Base-by-base conservation (phyloP, 768 basidiomycete species). In the Pulveroboletus sp. region DNA sequence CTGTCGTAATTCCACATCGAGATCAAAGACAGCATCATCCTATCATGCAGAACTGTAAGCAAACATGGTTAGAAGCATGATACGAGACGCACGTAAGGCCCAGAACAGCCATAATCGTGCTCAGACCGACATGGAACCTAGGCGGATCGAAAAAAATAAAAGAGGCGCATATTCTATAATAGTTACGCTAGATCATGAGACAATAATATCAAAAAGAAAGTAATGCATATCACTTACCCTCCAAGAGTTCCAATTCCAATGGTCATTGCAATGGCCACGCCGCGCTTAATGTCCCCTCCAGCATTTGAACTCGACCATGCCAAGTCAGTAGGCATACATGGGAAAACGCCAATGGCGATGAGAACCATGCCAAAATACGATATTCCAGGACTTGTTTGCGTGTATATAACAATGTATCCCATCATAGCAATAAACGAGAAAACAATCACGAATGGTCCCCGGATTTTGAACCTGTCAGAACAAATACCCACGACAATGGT, bases 221-320 rank as follows among this genome's bases (percentile, higher is more conserved):
- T 34, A 67, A 69, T 12, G 64, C n/a, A n/a, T 3, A n/a, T n/a
- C 11, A 51, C 66, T 40, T 40, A 75, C 57, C 79, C 80, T 51
- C 80, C 80, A 14, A 82, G 58, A 53, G 80, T 84, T 17, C 76
- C 80, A 37, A 79, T 46, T 12, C 76, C 77, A 32, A 75, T 74
- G 12, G 81, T 69, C 68, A 79, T 70, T 4, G 76, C 82, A 24
- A 82, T 58, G 1, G 72, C 70, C 8, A 77, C 70, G 38, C 71
- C 77, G 40, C 73, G 72, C 51, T 77, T 76, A 37, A 75, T 45
- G 45, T 80, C 79, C 13, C 82, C 79, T 21, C 81, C 81, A 3
- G 76, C 72, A 35, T 79, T 79, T 5, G 75, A 73, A 7, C 74
- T 73, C 2, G 67, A 72, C 82, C 81, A 84, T 24, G 79, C 75